Conservation (phyloP, 2,329 filamentous ascomycete genomes). For the Cordyceps farinosa region DNA sequence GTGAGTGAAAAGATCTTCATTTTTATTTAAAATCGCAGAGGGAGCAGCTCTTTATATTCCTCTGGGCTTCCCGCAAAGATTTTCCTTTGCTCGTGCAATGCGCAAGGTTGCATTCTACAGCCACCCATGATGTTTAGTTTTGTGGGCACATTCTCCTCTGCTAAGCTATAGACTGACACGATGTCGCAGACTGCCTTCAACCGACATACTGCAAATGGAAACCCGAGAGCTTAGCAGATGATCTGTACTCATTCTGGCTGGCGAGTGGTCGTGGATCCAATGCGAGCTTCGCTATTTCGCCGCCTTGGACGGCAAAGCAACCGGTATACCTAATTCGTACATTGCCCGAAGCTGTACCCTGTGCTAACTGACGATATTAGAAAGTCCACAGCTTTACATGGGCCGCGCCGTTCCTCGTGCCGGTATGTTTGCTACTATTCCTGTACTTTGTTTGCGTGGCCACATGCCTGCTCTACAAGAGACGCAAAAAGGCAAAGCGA, state of each 20-base stretch:
- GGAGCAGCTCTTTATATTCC: background rate
- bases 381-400: constrained; percentile 24
- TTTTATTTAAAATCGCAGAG: background rate
- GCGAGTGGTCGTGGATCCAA: constrained; percentile 23
- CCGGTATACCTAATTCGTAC: constrained; percentile 20
- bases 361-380: constrained; percentile 18
- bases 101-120: background rate
- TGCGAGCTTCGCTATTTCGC: constrained; percentile 30
- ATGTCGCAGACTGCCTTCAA: constrained; percentile 23
- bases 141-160: constrained; percentile 13
- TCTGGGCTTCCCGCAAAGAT: background rate
- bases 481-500: constrained; percentile 25
- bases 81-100: background rate
- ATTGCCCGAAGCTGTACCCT: background rate
- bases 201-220: constrained; percentile 28
- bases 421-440: constrained; percentile 29
- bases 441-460: constrained; percentile 29
- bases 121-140: constrained; percentile 7
- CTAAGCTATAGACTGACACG: constrained; percentile 1
- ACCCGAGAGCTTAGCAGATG: constrained; percentile 26
- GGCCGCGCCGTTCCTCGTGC: constrained; percentile 30
- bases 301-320: constrained; percentile 30
- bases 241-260: constrained; percentile 31
- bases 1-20: constrained; percentile 21
- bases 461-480: constrained; percentile 28